These are phyloP conservation scores for Fusarium neocosmosporiellum DNA, from an alignment of 2,329 filamentous ascomycete genomes.

Conservation along the genomic window DNA sequence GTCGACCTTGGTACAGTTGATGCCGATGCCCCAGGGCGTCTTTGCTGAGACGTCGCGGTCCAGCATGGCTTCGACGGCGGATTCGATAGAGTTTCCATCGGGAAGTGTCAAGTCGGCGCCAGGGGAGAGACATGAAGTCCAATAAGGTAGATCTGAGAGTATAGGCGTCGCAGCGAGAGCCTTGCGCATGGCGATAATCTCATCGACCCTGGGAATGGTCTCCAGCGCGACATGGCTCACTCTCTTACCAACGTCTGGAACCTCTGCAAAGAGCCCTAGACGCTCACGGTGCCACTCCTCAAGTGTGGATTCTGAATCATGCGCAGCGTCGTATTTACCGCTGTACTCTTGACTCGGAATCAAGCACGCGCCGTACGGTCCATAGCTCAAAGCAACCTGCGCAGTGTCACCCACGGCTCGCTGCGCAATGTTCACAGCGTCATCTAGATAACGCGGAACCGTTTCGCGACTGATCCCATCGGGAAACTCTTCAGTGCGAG, in stretches of 20 bases:
- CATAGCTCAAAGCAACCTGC: conserved; percentile 68
- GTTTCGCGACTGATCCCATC: conserved; percentile 54
- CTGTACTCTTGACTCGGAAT: conserved; percentile 73
- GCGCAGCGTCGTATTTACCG: conserved; percentile 66
- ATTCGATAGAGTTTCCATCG: conserved; percentile 61
- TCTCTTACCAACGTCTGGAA: conserved; percentile 51
- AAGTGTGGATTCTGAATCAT: conserved; percentile 57
- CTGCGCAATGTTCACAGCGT: conserved; percentile 57
- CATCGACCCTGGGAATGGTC: conserved; percentile 72
- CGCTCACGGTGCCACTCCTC: conserved; percentile 68
- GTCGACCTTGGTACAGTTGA: conserved; percentile 76
- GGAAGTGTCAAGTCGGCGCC: conserved; percentile 64
- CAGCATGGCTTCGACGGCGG: conserved; percentile 53
- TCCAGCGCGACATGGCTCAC: conserved; percentile 71
- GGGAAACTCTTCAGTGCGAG: conserved; percentile 55
- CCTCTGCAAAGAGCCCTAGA: conserved; percentile 60
- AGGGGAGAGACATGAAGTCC: conserved; percentile 74
- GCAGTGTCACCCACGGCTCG: conserved; percentile 46
- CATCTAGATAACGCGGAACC: conserved; percentile 56
- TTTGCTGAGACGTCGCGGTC: conserved; percentile 35
- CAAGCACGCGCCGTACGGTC: conserved; percentile 76
- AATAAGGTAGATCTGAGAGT: conserved; percentile 57
- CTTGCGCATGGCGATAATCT: conserved; percentile 67
- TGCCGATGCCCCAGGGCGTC: conserved; percentile 70
- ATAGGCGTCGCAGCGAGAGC: conserved; percentile 48